Evolutionary conservation across 2,329 filamentous ascomycete genomes (phyloP).

Genomic region (Teratosphaeria viscida): DNA sequence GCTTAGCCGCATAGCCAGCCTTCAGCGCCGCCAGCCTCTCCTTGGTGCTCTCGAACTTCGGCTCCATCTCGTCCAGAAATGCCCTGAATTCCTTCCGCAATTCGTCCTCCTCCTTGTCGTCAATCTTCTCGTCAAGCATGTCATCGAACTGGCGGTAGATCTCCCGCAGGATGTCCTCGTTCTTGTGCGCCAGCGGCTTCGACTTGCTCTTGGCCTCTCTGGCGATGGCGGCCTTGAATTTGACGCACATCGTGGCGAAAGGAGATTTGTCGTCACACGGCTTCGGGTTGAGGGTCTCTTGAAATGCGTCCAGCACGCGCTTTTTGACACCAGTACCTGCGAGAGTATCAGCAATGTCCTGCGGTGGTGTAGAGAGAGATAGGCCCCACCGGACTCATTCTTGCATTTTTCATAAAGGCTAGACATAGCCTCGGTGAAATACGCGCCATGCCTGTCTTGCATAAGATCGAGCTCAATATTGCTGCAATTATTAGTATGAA

Average conservation of each 20-base stretch:
- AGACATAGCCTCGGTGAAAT: conserved; percentile 3
- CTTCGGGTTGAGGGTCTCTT: too few species aligned
- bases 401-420: conserved; percentile 13
- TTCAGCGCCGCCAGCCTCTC: conserved; percentile 5
- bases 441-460: conserved; percentile 3
- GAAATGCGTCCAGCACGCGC: too few species aligned
- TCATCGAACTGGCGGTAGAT: background rate
- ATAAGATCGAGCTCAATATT: conserved; percentile 9
- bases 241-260: background rate
- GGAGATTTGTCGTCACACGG: too few species aligned
- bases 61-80: conserved; percentile 3
- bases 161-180: background rate
- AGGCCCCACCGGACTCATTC: background rate
- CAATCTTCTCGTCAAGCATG: background rate
- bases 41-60: conserved; percentile 2
- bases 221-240: background rate
- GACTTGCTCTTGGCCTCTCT: too few species aligned
- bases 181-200: background rate
- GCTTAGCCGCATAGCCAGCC: conserved; percentile 2
- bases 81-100: conserved; percentile 2
- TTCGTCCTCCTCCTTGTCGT: background rate
- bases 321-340: too few species aligned
- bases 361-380: background rate
- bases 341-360: background rate
- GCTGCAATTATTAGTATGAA: conserved; percentile 4